These are phyloP conservation scores for Globisporangium abappressorium DNA, from an alignment of 352 stramenopile species.

Conservation along the genomic window DNA sequence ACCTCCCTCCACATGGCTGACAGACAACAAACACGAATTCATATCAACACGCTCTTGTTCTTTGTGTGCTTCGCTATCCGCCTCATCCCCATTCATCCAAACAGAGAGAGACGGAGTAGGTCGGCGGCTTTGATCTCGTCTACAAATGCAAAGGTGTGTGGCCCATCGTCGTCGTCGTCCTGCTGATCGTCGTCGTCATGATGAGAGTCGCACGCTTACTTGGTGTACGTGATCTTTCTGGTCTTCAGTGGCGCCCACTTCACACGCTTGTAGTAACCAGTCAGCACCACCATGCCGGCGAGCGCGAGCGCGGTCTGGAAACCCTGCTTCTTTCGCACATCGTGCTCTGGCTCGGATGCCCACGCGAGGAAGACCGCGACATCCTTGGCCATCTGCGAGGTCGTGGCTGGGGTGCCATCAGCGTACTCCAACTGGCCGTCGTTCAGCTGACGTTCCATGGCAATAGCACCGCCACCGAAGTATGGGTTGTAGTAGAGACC, in stretches of 20 bases:
- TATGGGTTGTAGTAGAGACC: slow-evolving; percentile 99
- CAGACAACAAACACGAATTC: slow-evolving; percentile 5
- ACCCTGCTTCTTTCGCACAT: slow-evolving; percentile 97
- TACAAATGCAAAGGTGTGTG: slow-evolving; percentile 22
- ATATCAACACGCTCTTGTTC: slow-evolving; percentile 3
- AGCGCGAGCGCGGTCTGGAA: slow-evolving; percentile 94
- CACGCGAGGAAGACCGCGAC: slow-evolving; percentile 97
- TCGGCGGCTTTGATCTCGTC: slow-evolving; percentile 12
- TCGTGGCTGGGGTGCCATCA: slow-evolving; percentile 95
- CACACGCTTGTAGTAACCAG: slow-evolving; percentile 98
- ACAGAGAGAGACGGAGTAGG: neutral
- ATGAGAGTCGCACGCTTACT: slow-evolving; percentile 54
- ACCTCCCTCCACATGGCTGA: neutral
- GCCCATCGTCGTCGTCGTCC: neutral
- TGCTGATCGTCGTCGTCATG: neutral
- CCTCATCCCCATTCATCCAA: neutral
- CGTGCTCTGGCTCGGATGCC: slow-evolving; percentile 96
- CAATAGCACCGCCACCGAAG: slow-evolving; percentile 97
- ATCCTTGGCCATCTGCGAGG: slow-evolving; percentile 98
- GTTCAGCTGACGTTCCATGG: slow-evolving; percentile 97
- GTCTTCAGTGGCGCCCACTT: slow-evolving; percentile 98
- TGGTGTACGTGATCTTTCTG: slow-evolving; percentile 97
- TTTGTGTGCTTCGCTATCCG: slow-evolving; percentile 1
- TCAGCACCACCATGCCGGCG: slow-evolving; percentile 88
- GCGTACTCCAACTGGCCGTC: slow-evolving; percentile 98